Base-by-base conservation (phyloP, 2,329 filamentous ascomycete genomes). In the Calonectria henricotiae region DNA sequence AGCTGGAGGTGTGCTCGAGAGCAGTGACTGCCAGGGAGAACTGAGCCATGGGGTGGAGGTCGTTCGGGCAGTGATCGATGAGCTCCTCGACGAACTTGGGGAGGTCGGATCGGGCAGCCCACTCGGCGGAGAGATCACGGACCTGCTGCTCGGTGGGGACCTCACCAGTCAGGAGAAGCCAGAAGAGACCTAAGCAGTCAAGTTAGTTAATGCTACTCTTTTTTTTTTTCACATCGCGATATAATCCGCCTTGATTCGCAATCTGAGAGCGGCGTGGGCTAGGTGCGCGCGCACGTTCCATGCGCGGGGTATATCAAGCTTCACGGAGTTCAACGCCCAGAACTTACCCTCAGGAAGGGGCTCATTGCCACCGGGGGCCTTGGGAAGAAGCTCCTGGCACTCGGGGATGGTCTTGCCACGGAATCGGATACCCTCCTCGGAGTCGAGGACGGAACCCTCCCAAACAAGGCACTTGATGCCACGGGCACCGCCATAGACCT, bases 41-140 rank as follows among this genome's bases (percentile, higher is more conserved):
- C 89, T 99, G 96, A 74, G 96, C 96, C 96, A 99, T 99, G 85
- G 96, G 96, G 91, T 99, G 96, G 79, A 99, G 94, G 86, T 97
- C 95, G 88, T 90, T 96, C 80, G 96, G 96, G 93, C 96, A 98
- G 89, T 96, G 95, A 92, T 99, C 96, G 87, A 99, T 98, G 84
- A 99, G 93, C 89, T 99, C 96, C 89, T 98, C 95, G 82, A 99
- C 91, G 87, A 97, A 98, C 89, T 97, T 97, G 87, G 96, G 96
- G 78, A 99, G 88, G 81, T 97, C 94, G 86, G 96, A 95, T 81
- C 96, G 95, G 83, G 96, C 96, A 83, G 96, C 96, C 96, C 96
- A 98, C 87, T 99, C 96, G 74, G 96, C 96, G 78, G 96, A 98
- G 77, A 99, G 93, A 82, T 97, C 95, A 84, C 95, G 95, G 81